A percentile compares a stretch with the other conserved stretches of the same genome.
phyloP scores from a whole-genome alignment of 176 grass and related monocot genomes.

The Carex pumila region DNA sequence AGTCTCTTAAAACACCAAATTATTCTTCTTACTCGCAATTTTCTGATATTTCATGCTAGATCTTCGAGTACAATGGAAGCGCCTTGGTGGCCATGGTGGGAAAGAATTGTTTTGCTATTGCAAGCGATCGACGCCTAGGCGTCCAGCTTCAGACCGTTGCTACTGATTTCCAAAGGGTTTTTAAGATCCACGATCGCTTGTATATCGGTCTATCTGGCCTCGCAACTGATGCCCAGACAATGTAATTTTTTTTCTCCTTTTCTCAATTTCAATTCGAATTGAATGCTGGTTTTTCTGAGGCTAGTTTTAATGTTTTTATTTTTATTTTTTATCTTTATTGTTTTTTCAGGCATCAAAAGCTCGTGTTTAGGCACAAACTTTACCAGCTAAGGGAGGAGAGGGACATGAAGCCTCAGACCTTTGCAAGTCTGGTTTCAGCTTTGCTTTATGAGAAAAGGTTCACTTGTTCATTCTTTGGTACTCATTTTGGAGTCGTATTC shows the following conservation, averaged over 20 bases:
- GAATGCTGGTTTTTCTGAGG: background rate
- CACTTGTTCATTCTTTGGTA: background rate
- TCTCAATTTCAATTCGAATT: background rate
- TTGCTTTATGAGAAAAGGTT: constrained; percentile 89
- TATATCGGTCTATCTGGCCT: constrained; percentile 94
- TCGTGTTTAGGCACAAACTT: constrained; percentile 69
- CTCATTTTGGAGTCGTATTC: background rate
- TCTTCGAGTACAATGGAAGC: constrained; percentile 95
- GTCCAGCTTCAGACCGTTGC: constrained; percentile 93
- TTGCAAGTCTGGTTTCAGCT: constrained; percentile 71
- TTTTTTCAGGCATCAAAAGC: constrained; percentile 52
- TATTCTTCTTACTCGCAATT: background rate
- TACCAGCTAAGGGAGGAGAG: constrained; percentile 78
- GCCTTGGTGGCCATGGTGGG: constrained; percentile 97
- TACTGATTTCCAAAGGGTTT: constrained; percentile 88
- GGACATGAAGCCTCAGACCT: constrained; percentile 86
- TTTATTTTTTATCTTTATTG: background rate
- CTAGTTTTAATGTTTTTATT: constrained; percentile 21
- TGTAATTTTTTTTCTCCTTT: constrained; percentile 28
- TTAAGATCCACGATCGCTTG: constrained; percentile 90
- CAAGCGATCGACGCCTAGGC: constrained; percentile 76
- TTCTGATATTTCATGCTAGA: constrained; percentile 34
- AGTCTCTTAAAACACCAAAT: background rate
- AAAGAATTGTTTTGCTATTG: constrained; percentile 97
- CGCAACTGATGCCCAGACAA: constrained; percentile 75